Base-by-base conservation (phyloP, 768 basidiomycete species). In the Termitomyces heimii region DNA sequence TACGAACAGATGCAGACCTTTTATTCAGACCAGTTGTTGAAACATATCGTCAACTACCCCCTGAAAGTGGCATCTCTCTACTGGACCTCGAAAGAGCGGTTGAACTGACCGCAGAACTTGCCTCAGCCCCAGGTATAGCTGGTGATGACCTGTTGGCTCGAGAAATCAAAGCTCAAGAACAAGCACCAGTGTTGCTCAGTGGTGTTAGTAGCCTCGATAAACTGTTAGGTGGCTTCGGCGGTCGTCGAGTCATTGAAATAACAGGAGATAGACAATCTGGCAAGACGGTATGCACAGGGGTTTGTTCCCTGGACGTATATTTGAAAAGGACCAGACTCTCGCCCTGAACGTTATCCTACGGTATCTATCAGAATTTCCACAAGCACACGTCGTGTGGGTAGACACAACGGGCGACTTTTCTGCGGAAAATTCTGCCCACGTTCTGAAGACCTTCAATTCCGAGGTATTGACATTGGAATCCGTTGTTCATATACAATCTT, bases 351-450 rank as follows among this genome's bases (percentile, higher is more conserved):
- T 86, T 16, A 75, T 81, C 39, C 68, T 89, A 22, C 75, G 77
- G 20, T 76, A 83, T 63, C 77, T 92, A 4, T 66, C 70, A 2
- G 57, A 65, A 18, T 49, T 73, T 53, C 55, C 60, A 20, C 62
- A 75, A n/a, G 67, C 74, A 2, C 73, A 66, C 50, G 82, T 76
- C 1, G 65, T 83, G 5, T 92, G 90, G 90, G 77, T 92, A 46
- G 89, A 92, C 63, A 86, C 85, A 10, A 77, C 77, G 0, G 87
- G 88, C 1, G 82, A 82, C 59, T 88, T 91, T 65, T 79, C 85
- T 37, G 72, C 73, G 0, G 79, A 82, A 24, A 73, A 74, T 39
- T 77, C 82, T 2, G 59, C 68, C 3, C 63, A 71, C 22, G 62
- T 84, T 18, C 59, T 82, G 29, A 58, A 67, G 54, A 62, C 62